Base-by-base conservation (phyloP, 1,139 yeast species). In the Geotrichum bryndzae region DNA sequence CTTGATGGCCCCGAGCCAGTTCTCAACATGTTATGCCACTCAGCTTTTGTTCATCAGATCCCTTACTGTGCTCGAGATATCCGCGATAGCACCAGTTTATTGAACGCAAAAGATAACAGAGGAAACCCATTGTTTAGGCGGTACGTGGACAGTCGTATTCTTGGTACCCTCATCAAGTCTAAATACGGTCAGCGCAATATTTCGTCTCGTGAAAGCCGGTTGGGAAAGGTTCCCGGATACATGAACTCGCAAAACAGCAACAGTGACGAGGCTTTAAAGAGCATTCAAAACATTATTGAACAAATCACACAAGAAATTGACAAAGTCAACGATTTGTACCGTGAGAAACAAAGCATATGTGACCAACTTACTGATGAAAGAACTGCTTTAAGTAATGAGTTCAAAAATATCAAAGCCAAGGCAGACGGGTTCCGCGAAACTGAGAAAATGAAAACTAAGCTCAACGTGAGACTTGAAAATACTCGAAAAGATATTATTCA, bases 1-100 rank as follows among this genome's bases (percentile, higher is more conserved):
- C 70, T 94, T 1, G 75, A 76, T 1, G 99, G 97, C 0, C 96
- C 97, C 0, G 71, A 74, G 10, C 82, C 83, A n/a, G 96, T 94
- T 0, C 71, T 90, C 56, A 79, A 81, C 60, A 90, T 89, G 90
- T 78, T 94, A 56, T 85, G 88, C 67, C 86, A 83, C 64, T 80
- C 80, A 38, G 77, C 83, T 15, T 79, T 77, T 54, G 74, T 91
- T 31, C 84, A 88, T 65, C 74, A 77, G 56, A 83, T 89, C 48
- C 97, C 97, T 0, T 85, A 86, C 6, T 71, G 88, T 0, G 73
- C 80, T 62, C 74, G 77, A 52, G 70, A 62, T 18, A 78, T 79
- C 38, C 29, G n/a, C 13, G 31, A 35, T 48, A 48, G 33, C 13
- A 55, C 53, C 4, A 46, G 33, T 22, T 41, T 41, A 7, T 52